These are phyloP conservation scores for Microbotryum scabiosae DNA, from an alignment of 1,284 basidiomycete genomes.

Conservation along the genomic window DNA sequence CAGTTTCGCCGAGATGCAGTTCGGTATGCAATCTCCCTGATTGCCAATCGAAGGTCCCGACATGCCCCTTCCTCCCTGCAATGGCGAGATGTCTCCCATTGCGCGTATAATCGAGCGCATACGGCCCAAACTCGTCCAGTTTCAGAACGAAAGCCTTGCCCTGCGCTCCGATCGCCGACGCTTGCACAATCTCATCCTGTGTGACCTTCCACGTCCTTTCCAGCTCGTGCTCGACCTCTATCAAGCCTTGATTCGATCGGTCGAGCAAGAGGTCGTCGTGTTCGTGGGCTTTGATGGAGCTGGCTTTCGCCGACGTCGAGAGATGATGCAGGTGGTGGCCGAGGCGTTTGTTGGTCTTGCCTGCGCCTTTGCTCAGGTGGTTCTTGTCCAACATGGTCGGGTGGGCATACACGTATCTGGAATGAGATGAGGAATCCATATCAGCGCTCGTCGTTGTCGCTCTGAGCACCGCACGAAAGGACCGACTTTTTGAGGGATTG, in stretches of 20 bases:
- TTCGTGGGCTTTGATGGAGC: conserved; percentile 17
- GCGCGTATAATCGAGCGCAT: conserved; percentile 70
- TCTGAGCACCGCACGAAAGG: no score
- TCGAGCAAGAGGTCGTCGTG: conserved; percentile 46
- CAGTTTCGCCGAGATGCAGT: conserved; percentile 81
- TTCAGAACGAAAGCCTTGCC: conserved; percentile 69
- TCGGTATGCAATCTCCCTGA: conserved; percentile 78
- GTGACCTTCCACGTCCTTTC: conserved; percentile 83
- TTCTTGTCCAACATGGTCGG: conserved; percentile 5
- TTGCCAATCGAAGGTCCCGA: conserved; percentile 94
- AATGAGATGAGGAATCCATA: conserved; percentile 41
- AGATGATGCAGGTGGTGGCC: conserved; percentile 25
- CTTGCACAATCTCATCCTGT: conserved; percentile 61
- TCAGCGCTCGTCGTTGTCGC: background rate
- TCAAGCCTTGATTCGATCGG: conserved; percentile 47
- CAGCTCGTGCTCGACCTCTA: conserved; percentile 65
- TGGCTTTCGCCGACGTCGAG: conserved; percentile 15
- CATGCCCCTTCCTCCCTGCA: conserved; percentile 71
- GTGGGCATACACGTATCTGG: conserved; percentile 45
- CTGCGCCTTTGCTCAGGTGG: conserved; percentile 55
- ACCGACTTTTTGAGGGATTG: conserved; percentile 23
- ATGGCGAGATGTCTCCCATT: conserved; percentile 88
- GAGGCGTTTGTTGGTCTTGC: conserved; percentile 38
- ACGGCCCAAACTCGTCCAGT: conserved; percentile 73
- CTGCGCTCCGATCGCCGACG: conserved; percentile 49